Base-by-base conservation (phyloP, 2,329 filamentous ascomycete genomes). In the Dactylellina drechsleri region DNA sequence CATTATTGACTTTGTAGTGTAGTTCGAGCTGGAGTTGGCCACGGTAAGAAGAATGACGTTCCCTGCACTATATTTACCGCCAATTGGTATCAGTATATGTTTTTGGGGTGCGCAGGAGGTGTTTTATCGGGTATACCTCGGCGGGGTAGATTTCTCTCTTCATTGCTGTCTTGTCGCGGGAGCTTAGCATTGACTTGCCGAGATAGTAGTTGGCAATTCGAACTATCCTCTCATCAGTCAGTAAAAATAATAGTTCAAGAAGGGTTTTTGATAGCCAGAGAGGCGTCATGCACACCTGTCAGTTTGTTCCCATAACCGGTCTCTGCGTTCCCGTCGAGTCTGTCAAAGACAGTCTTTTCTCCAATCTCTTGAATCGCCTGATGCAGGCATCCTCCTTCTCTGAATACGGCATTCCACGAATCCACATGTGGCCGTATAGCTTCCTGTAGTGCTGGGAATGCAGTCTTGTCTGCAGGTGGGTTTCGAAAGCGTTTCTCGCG, bases 391-490 rank as follows among this genome's bases (percentile, higher is more conserved):
- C 91, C 92, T 82, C 90, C 86, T 70, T 86, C 85, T 36, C 89
- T 87, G 81, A 97, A 96, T 56, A 98, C 86, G 61, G 89, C 89
- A 84, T 99, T 97, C 87, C 97, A 99, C 5, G 95, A 95, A 80
- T 97, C 90, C 79, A 98, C 91, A 82, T 99, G 95, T 58, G 95
- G 95, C 78, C 91, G 87, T 73, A 98, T 89, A n/a, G 94, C 92
- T 76, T 87, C 87, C 79, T 93, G 90, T 56, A 99, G 88, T 20
- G 91, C 87, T 13, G 95, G 95, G 81, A 96, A 98, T 72, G 94
- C 92, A 8, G 91, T 91, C 79, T 88, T 90, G 81, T 98, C 93
- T 80, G 88, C 90, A 0, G 95, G 94, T 16, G 95, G 94, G 78
- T 96, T 90, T 80, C 88, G 87, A 82, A 99, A 99, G 20, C 99